Base-by-base conservation (phyloP, 495 filamentous ascomycete genomes). In the Neurospora sp. region DNA sequence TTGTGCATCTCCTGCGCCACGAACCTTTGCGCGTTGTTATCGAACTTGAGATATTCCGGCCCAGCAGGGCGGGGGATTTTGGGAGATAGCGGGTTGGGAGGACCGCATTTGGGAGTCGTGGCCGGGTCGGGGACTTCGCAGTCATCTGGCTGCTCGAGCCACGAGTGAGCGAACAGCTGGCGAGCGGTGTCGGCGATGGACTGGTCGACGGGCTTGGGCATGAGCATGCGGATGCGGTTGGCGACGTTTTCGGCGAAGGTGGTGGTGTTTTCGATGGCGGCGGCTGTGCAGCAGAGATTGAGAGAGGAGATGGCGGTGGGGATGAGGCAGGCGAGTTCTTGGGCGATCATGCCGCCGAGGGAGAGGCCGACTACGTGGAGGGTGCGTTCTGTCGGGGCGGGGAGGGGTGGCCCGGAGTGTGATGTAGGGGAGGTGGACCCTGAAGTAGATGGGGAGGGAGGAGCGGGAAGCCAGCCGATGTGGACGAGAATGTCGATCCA, bases 321-420 rank as follows among this genome's bases (percentile, higher is more conserved):
- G 45, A 89, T 87, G 4, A 89, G 82, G 71, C 85, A 85, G 20
- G 87, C 91, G 47, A 93, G 75, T 80, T 97, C 93, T 81, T 96
- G 93, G 16, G 91, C 89, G 78, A 97, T 96, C 93, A 97, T 96
- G 74, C 94, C 92, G 71, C 92, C 92, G 82, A 94, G 89, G 61
- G 88, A 90, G 39, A 92, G 87, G 59, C 93, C 93, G 68, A 93
- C 83, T 37, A 96, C 78, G 80, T 97, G 87, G 7, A 97, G 74
- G 65, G 85, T 80, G 41, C 89, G 85, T 22, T 78, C 53, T 0
- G 53, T 35, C 1, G 53, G 22, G 53, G 4, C 0, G 12, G 76
- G 69, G 70, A 75, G 61, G 61, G 78, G 68, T 65, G 18, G 45
- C 2, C 18, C 18, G 8, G 3, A 45, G 18, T 45, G 42, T 45